A percentile compares a stretch with the other conserved stretches of the same genome.
These are phyloP conservation scores for Xylaria scruposa DNA, from an alignment of 495 filamentous ascomycete genomes.

Conservation along the genomic window DNA sequence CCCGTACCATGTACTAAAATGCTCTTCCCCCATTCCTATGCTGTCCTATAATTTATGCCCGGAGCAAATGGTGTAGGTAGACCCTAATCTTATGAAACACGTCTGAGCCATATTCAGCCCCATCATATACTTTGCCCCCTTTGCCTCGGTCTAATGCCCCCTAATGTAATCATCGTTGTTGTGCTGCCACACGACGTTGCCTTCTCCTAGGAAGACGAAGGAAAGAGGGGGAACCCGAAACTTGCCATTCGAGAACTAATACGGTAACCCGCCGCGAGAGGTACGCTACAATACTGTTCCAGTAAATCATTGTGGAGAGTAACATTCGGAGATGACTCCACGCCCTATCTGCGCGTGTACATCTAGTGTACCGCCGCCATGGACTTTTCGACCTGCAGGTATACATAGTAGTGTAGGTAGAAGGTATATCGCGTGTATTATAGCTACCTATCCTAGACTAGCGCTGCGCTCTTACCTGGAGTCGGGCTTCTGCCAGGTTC, in stretches of 20 bases:
- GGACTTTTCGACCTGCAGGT: constrained; percentile 9
- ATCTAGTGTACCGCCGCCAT: constrained; percentile 6
- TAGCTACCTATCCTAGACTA: not conserved
- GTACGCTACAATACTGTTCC: not conserved
- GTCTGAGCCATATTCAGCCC: constrained; percentile 8
- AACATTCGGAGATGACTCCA: constrained; percentile 16
- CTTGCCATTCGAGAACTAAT: constrained; percentile 19
- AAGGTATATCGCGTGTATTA: not conserved
- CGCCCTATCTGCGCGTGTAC: not conserved
- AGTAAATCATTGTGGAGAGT: not conserved
- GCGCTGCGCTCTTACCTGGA: not conserved
- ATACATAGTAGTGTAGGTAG: not conserved
- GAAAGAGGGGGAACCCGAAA: constrained; percentile 15
- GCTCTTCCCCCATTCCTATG: not conserved
- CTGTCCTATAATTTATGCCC: not conserved
- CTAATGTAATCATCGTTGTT: not conserved
- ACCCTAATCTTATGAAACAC: constrained; percentile 1
- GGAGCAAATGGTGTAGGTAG: not conserved
- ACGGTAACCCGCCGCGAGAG: constrained; percentile 22
- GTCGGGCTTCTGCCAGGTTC: constrained; percentile 20
- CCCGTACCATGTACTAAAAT: not conserved
- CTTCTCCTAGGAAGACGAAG: constrained; percentile 3
- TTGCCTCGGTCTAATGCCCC: not conserved
- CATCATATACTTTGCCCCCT: not conserved
- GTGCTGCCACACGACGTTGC: not conserved